phyloP scores from a whole-genome alignment of 345 rosid species.

The Raphanus sativus region DNA sequence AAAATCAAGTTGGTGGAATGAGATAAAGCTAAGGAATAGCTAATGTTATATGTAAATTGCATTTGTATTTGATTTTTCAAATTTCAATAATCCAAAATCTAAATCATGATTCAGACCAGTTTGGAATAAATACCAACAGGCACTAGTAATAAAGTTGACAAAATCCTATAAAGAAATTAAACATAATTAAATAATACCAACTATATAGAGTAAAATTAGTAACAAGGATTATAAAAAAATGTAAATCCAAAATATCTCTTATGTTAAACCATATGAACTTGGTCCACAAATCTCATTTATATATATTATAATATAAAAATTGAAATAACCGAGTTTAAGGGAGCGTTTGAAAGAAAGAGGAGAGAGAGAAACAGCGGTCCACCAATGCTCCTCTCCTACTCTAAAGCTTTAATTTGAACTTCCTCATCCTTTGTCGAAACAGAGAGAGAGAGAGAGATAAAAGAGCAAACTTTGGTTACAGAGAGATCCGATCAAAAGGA shows the following conservation, averaged over 20 bases:
- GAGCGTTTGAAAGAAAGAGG: conserved; percentile 26
- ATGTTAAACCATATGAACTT: conserved; percentile 2
- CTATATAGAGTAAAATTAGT: background rate
- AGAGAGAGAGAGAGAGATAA: conserved; percentile 18
- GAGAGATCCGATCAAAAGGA: conserved; percentile 35
- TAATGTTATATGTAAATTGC: background rate
- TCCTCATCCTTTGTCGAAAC: background rate
- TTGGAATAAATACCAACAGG: background rate
- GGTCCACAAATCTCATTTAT: conserved; percentile 26
- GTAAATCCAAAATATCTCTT: background rate
- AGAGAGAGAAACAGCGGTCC: conserved; percentile 11
- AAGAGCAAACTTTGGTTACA: background rate
- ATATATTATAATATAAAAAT: background rate
- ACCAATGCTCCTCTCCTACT: conserved; percentile 27
- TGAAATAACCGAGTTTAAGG: conserved; percentile 30
- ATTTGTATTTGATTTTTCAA: background rate
- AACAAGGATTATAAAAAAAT: background rate
- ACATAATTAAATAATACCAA: background rate
- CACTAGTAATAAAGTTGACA: background rate
- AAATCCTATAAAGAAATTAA: background rate
- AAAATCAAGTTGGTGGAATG: background rate
- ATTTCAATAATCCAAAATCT: background rate
- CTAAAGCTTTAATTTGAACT: conserved; percentile 43
- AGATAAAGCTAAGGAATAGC: background rate
- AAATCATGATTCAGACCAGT: background rate